Evolutionary conservation across 805 yeast species (phyloP).

Genomic region (Myxozyma neotropica): DNA sequence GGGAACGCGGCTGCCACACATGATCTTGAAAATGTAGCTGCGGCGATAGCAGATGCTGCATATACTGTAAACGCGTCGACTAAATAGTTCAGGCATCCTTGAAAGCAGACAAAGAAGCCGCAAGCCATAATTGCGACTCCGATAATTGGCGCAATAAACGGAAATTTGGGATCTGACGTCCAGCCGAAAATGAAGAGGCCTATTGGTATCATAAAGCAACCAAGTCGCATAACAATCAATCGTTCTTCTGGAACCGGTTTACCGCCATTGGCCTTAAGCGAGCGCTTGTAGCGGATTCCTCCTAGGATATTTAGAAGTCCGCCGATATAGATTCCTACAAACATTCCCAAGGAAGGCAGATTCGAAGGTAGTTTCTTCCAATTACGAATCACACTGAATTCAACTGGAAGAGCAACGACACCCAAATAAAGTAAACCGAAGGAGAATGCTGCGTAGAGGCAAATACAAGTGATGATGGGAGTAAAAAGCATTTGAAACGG

Average conservation of each 20-base stretch:
- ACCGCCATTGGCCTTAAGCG: conserved; percentile 18
- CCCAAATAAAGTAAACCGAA: conserved; percentile 50
- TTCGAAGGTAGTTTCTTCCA: conserved; percentile 20
- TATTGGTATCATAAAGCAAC: conserved; percentile 57
- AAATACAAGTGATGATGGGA: conserved; percentile 49
- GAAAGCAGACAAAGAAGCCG: conserved; percentile 47
- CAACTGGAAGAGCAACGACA: conserved; percentile 47
- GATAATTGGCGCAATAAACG: conserved; percentile 66
- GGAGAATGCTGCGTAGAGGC: conserved; percentile 50
- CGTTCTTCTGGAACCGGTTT: conserved; percentile 29
- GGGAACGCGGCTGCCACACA: conserved; percentile 59
- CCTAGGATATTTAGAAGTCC: conserved; percentile 27
- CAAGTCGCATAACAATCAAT: conserved; percentile 46
- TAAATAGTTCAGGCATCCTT: conserved; percentile 48
- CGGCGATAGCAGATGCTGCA: conserved; percentile 75
- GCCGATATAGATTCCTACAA: conserved; percentile 43
- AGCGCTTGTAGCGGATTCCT: conserved; percentile 16
- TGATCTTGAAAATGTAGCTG: conserved; percentile 47
- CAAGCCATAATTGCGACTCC: conserved; percentile 54
- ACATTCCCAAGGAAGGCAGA: conserved; percentile 37
- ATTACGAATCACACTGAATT: conserved; percentile 38
- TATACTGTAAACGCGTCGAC: conserved; percentile 49
- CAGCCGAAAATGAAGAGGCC: conserved; percentile 75
- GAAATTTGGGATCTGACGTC: conserved; percentile 59
- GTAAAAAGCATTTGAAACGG: conserved; percentile 75